phyloP scores from a whole-genome alignment of 2,329 filamentous ascomycete species.

The Ascocoryne sarcoides region DNA sequence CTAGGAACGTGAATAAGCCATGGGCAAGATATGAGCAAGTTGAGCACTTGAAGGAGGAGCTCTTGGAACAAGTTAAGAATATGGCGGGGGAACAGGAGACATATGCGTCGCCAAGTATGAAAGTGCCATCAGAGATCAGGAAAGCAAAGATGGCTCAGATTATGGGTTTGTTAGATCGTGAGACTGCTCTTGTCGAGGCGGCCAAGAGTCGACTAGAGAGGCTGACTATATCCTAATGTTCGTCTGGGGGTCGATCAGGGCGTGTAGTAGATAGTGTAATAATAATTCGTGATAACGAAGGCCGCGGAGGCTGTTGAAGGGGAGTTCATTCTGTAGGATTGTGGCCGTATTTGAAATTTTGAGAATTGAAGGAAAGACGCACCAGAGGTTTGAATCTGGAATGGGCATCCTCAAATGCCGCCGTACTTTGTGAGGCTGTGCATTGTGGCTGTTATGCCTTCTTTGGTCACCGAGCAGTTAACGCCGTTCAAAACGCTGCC shows the following conservation, averaged over 20 bases:
- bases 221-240: no score
- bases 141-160: constrained; percentile 57
- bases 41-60: constrained; percentile 32
- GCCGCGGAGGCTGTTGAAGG: no score
- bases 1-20: constrained; percentile 33
- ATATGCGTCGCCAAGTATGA: constrained; percentile 12
- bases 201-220: constrained; percentile 53
- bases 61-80: constrained; percentile 23
- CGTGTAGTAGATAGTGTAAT: no score
- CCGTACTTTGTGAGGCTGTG: no score
- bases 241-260: constrained; percentile 9
- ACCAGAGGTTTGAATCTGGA: no score
- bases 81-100: constrained; percentile 16
- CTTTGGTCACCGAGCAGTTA: no score
- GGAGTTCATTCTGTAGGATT: background rate
- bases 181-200: constrained; percentile 60
- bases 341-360: background rate
- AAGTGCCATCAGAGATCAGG: constrained; percentile 51
- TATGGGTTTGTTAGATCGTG: constrained; percentile 52
- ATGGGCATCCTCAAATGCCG: no score
- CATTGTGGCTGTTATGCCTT: no score
- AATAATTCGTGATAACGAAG: no score
- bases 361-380: no score
- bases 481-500: no score
- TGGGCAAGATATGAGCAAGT: constrained; percentile 49